Base-by-base conservation (phyloP, 768 basidiomycete genomes). In the Naematelia aurantialba region DNA sequence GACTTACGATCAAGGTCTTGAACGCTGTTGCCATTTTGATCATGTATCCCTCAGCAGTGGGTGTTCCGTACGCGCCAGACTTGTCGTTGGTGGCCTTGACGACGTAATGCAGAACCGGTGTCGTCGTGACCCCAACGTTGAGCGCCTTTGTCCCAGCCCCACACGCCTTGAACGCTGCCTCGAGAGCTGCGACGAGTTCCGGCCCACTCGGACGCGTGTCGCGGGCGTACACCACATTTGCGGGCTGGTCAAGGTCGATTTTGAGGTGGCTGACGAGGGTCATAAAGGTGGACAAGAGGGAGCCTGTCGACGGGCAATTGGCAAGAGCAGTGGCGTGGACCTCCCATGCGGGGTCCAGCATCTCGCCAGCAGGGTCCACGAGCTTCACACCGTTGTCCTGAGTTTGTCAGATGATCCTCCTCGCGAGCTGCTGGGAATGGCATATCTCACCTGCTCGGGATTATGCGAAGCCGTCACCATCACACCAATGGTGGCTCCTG, bases 381-480 rank as follows among this genome's bases (percentile, higher is more conserved):
- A 99, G 84, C 79, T 99, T 99, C 63, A 97, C 96, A 26, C 96
- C 96, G 75, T 99, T 99, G 76, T 99, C 96, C 91, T 96, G 71
- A n/a, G n/a, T n/a, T n/a, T 5, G 34, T n/a, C 50, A 12, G 10
- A 10, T 10, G 50, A 8, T 39, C 34, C 34, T 39, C n/a, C n/a
- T n/a, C n/a, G n/a, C 12, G n/a, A 52, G 13, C 10, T 24, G 10
- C 12, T 25, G 29, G 4, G n/a, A 22, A 25, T 56, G 1, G 13
- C 27, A 21, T 4, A 29, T 52, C 83, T 65, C 70, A 92, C 93
- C 73, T 85, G 83, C 74, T 93, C 93, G n/a, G 96, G 94, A 76
- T 99, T 99, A 78, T 99, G 96, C n/a, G 91, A 94, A 1, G 96
- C 96, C 34, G 96, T 99, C 74, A 99, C 87, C 96, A 99, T 98